These are phyloP conservation scores for Stagonosporopsis tanaceti DNA, from an alignment of 2,329 filamentous ascomycete species.

Conservation along the genomic window DNA sequence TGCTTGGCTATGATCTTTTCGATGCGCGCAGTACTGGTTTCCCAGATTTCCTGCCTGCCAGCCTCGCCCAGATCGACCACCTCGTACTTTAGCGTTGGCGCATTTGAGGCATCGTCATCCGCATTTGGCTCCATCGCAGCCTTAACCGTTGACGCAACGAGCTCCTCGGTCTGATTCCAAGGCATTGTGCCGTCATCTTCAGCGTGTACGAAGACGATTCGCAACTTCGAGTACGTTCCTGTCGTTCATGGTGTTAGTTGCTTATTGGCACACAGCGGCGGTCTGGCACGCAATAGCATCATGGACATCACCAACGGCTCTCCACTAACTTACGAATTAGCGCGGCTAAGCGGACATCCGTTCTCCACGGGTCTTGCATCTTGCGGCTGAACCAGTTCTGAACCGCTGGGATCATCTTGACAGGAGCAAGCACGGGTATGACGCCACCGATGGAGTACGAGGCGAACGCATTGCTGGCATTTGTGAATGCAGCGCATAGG, in stretches of 20 bases:
- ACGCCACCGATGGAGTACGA: slow-evolving; percentile 80
- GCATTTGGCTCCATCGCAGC: slow-evolving; percentile 31
- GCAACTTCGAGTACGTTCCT: slow-evolving; percentile 27
- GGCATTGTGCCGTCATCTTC: slow-evolving; percentile 47
- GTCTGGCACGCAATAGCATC: slow-evolving; percentile 1
- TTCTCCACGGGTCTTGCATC: slow-evolving; percentile 82
- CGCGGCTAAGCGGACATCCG: slow-evolving; percentile 69
- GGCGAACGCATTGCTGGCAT: slow-evolving; percentile 74
- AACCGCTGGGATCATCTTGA: slow-evolving; percentile 71
- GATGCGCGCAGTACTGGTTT: slow-evolving; percentile 32
- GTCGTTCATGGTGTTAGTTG: slow-evolving; percentile 9
- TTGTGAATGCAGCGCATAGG: slow-evolving; percentile 81
- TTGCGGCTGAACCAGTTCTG: slow-evolving; percentile 69
- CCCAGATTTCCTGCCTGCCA: slow-evolving; percentile 44
- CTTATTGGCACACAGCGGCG: neutral
- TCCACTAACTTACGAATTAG: slow-evolving; percentile 53
- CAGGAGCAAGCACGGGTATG: slow-evolving; percentile 77
- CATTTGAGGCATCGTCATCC: slow-evolving; percentile 19
- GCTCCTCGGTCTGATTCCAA: slow-evolving; percentile 44
- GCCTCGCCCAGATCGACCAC: slow-evolving; percentile 45
- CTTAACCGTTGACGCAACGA: slow-evolving; percentile 39
- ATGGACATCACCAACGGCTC: neutral
- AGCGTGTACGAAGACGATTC: slow-evolving; percentile 45
- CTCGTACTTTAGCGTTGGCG: slow-evolving; percentile 23
- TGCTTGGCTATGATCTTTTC: slow-evolving; percentile 48